These are phyloP conservation scores for Nyctanthes arbortristis DNA, from an alignment of 257 asterid species.

Conservation along the genomic window DNA sequence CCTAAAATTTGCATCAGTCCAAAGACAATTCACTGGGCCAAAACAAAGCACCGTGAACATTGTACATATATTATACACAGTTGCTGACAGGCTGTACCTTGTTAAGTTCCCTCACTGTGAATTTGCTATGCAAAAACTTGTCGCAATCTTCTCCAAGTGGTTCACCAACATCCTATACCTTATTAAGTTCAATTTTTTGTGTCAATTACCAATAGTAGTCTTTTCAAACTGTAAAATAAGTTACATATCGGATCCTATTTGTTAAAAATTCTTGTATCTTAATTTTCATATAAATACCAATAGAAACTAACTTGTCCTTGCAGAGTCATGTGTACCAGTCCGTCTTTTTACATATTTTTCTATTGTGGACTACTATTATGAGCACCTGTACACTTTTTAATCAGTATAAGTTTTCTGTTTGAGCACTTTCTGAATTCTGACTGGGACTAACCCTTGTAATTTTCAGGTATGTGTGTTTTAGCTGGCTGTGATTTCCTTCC, in stretches of 20 bases:
- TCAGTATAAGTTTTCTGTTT: neutral
- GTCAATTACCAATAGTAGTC: neutral
- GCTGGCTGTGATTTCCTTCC: slow-evolving; percentile 59
- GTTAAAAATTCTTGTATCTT: neutral
- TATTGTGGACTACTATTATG: neutral
- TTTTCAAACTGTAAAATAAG: neutral
- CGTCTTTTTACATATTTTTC: neutral
- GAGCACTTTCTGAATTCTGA: slow-evolving; percentile 6
- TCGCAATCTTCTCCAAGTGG: neutral
- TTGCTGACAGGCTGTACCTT: neutral
- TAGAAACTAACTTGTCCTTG: neutral
- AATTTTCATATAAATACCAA: neutral
- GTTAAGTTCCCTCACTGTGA: neutral
- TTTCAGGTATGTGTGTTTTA: slow-evolving; percentile 48
- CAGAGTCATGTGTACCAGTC: neutral
- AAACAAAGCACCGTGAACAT: neutral
- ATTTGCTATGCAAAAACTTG: neutral
- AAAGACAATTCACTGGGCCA: neutral
- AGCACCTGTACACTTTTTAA: neutral
- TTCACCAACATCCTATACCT: neutral
- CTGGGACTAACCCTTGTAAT: neutral
- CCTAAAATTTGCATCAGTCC: neutral
- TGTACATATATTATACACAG: neutral
- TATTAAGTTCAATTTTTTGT: neutral
- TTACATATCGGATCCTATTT: neutral